Evolutionary conservation across 768 basidiomycete species (phyloP), one percentile per base, ranked within the genome.

Genomic region (Termitomyces titanicus): DNA sequence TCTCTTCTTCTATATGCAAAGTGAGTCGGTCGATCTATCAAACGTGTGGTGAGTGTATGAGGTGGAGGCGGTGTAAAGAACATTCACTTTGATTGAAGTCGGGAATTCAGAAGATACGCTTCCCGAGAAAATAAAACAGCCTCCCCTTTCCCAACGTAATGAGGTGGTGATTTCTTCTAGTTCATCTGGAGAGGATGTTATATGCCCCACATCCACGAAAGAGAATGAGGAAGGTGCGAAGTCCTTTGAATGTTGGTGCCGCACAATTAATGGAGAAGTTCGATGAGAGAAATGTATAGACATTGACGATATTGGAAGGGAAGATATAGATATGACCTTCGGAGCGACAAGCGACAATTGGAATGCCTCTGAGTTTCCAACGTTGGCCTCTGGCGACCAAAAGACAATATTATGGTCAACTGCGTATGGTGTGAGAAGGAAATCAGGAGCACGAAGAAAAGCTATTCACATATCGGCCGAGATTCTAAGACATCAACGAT

Each of bases 401-500:
- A 97, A 98, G 0, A 84, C 77, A 3, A 86, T 71, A 29, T 72
- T 74, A 0, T 83, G 78, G 35, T 84, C 74, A 56, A 94, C 93
- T 94, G 53, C 39, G 27, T 12, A 52, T 53, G 13, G 42, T 56
- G 35, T 52, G 25, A 57, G 57, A n/a, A 52, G 18, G 51, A 51
- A 10, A 22, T n/a, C 54, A 38, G 45, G 22, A 54, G 39, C 37
- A 44, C 40, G 40, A 38, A 43, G 39, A 40, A 33, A n/a, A 17
- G n/a, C 9, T 10, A 68, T 85, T 53, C 67, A 90, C 88, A 75
- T 13, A 89, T 79, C 1, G 84, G 80, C 43, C 79, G 77, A 1
- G 83, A 79, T 53, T 90, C 85, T 25, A 76, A 70, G 35, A 89
- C 70, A 56, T 92, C 84, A 5, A 93, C 74, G 4, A 80, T 64